These are phyloP conservation scores for Ciborinia camelliae DNA, from an alignment of 2,329 filamentous ascomycete genomes.

Conservation along the genomic window DNA sequence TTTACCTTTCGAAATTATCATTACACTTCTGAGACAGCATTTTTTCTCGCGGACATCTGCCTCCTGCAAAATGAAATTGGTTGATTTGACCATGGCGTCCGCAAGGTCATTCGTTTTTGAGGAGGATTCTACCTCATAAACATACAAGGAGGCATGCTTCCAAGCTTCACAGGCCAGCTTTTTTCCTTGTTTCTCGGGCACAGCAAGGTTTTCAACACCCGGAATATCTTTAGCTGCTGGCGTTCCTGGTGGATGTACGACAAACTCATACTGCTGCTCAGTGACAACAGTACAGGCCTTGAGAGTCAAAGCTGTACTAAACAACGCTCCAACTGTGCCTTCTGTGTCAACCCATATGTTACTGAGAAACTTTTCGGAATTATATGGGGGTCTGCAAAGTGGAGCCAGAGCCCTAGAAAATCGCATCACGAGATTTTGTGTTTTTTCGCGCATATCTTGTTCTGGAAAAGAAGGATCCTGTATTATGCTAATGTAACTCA, in stretches of 20 bases:
- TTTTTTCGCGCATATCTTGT: not conserved
- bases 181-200: not conserved
- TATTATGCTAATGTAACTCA: not conserved
- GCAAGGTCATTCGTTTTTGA: not conserved
- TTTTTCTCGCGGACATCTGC: not conserved
- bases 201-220: not conserved
- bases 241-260: constrained; percentile 1
- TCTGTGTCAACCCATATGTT: not conserved
- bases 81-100: not conserved
- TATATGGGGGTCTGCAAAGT: constrained; percentile 1
- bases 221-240: not conserved
- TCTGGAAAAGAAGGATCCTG: not conserved
- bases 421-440: not conserved
- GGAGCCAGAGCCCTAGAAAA: not conserved
- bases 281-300: not conserved
- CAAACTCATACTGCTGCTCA: not conserved
- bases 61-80: not conserved
- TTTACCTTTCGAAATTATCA: not conserved
- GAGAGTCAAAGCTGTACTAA: constrained; percentile 6
- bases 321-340: not conserved
- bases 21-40: not conserved
- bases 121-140: not conserved
- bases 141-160: constrained; percentile 3
- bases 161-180: not conserved
- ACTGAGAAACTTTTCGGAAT: not conserved